Conservation (phyloP, 148 eudicot genomes). For the Rhododendron kiyosumense region DNA sequence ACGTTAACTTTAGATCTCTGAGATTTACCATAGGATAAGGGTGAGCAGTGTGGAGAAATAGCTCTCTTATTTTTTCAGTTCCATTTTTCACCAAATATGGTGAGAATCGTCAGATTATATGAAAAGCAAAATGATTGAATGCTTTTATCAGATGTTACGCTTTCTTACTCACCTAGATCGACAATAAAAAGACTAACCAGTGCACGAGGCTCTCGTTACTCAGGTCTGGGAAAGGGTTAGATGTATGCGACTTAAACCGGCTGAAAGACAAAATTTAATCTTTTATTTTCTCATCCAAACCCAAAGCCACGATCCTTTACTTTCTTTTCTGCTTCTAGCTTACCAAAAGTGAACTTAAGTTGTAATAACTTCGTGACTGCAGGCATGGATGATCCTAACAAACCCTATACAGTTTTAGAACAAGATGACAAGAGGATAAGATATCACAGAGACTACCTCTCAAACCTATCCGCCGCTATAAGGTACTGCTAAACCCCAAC, state of each 20-base stretch:
- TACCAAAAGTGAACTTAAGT: neutral
- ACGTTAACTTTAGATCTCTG: neutral
- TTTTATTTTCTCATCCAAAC: neutral
- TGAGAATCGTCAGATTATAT: neutral
- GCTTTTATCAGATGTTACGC: neutral
- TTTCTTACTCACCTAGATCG: neutral
- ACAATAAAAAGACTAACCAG: neutral
- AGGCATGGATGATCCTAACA: conserved; percentile 86
- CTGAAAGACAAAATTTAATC: no score
- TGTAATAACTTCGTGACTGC: conserved; percentile 7
- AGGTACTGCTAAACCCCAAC: conserved; percentile 34
- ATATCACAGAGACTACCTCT: conserved; percentile 84
- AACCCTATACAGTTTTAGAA: conserved; percentile 32
- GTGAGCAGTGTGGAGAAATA: neutral
- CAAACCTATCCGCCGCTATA: conserved; percentile 88
- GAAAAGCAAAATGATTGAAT: neutral
- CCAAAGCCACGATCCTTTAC: neutral
- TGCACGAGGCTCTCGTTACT: no score
- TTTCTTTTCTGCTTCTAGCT: neutral
- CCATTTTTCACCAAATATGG: neutral
- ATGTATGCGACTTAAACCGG: no score
- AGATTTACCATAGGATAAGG: neutral
- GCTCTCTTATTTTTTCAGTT: neutral
- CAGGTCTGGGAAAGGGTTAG: no score
- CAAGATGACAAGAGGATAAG: conserved; percentile 75